These are phyloP conservation scores for Phytophthora tubulina DNA, from an alignment of 352 stramenopile species.

Conservation along the genomic window DNA sequence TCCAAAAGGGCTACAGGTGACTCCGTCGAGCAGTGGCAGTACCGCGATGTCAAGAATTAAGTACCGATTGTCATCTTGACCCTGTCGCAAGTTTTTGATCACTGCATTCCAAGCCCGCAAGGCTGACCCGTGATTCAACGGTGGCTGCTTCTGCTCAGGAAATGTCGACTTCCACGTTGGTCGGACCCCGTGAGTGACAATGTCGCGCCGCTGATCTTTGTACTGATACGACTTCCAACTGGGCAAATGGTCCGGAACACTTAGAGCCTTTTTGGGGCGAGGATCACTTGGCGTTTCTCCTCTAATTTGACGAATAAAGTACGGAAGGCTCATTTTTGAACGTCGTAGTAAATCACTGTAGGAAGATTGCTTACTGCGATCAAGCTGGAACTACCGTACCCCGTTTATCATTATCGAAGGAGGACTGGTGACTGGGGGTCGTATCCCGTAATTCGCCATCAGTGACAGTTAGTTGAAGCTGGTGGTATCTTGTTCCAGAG, in stretches of 20 bases:
- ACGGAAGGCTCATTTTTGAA: background rate
- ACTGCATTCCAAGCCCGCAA: slow-evolving; percentile 11
- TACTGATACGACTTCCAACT: slow-evolving; percentile 8
- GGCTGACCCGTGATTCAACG: slow-evolving; percentile 4
- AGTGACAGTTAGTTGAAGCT: too few species aligned
- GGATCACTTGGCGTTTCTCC: background rate
- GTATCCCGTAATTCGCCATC: too few species aligned
- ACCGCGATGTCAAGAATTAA: slow-evolving; percentile 20
- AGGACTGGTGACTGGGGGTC: too few species aligned
- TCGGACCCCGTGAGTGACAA: background rate
- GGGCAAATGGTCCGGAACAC: background rate
- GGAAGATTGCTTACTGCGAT: background rate
- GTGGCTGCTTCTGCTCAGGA: background rate
- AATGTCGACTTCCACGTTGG: slow-evolving; percentile 3
- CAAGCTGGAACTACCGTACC: background rate
- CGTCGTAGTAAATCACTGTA: slow-evolving; percentile 26
- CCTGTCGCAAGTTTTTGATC: slow-evolving; percentile 18
- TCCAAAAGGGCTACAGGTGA: slow-evolving; percentile 30
- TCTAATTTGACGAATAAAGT: slow-evolving; percentile 15
- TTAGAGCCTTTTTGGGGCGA: slow-evolving; percentile 15
- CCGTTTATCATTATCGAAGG: background rate
- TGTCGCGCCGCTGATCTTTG: slow-evolving; percentile 1
- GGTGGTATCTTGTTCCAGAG: too few species aligned
- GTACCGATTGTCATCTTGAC: slow-evolving; percentile 19
- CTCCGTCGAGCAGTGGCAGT: background rate